A percentile compares a stretch with the other conserved stretches of the same genome.
These are phyloP conservation scores for Pichia pseudocactophila DNA, from an alignment of 805 yeast species.

Conservation along the genomic window DNA sequence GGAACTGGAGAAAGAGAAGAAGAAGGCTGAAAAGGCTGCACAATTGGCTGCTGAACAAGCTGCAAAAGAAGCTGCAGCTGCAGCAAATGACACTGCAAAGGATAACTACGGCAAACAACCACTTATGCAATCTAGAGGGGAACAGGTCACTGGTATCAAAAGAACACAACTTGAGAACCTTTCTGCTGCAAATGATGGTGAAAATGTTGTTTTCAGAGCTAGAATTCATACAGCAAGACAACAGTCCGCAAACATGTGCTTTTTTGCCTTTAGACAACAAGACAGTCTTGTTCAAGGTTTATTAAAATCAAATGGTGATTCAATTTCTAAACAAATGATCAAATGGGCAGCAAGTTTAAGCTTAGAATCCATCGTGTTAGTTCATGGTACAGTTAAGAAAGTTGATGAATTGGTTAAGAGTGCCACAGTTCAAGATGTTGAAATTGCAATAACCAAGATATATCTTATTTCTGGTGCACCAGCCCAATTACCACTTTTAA, in stretches of 20 bases:
- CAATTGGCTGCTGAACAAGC: slow-evolving; percentile 82
- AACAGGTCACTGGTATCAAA: slow-evolving; percentile 49
- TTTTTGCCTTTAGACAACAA: slow-evolving; percentile 89
- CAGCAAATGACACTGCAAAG: slow-evolving; percentile 79
- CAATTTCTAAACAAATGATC: slow-evolving; percentile 88
- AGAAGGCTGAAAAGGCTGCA: slow-evolving; percentile 89
- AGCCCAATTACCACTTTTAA: slow-evolving; percentile 81
- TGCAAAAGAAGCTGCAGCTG: slow-evolving; percentile 56
- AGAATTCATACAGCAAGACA: slow-evolving; percentile 89
- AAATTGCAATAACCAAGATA: slow-evolving; percentile 68
- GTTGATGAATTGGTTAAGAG: slow-evolving; percentile 83
- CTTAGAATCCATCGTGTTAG: slow-evolving; percentile 86
- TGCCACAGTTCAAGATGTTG: slow-evolving; percentile 86
- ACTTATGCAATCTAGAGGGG: slow-evolving; percentile 56
- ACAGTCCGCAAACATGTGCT: slow-evolving; percentile 92
- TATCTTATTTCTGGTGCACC: slow-evolving; percentile 82
- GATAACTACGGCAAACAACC: slow-evolving; percentile 87
- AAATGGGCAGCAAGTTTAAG: slow-evolving; percentile 87
- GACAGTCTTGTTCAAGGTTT: slow-evolving; percentile 74
- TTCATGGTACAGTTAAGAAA: slow-evolving; percentile 74
- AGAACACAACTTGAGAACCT: slow-evolving; percentile 53
- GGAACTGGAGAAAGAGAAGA: slow-evolving; percentile 83
- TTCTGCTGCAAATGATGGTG: slow-evolving; percentile 59
- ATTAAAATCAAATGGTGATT: slow-evolving; percentile 58
- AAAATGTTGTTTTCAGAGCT: slow-evolving; percentile 80